These are phyloP conservation scores for Botryotinia calthae DNA, from an alignment of 2,329 filamentous ascomycete genomes.

Conservation along the genomic window DNA sequence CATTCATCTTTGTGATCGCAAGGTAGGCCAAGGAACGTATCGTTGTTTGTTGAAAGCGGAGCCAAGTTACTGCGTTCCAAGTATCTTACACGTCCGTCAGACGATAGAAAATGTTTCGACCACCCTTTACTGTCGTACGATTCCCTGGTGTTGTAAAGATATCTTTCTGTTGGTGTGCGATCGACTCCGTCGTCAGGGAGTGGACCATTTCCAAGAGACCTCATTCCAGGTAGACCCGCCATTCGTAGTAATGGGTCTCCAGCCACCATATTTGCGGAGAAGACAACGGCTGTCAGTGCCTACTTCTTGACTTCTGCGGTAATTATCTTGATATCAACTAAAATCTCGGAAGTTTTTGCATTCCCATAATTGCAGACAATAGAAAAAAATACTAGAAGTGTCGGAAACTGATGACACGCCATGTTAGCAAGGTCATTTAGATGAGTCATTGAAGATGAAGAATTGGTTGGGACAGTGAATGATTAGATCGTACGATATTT, in stretches of 20 bases:
- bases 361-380: no score
- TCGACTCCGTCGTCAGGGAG: neutral
- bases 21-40: neutral
- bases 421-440: no score
- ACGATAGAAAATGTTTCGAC: neutral
- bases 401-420: no score
- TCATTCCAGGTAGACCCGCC: no score
- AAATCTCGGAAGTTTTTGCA: no score
- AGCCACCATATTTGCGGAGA: no score
- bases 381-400: no score
- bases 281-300: no score
- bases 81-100: neutral
- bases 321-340: no score
- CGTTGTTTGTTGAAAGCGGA: neutral
- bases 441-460: no score
- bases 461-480: neutral
- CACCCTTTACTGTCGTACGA: neutral
- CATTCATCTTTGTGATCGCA: neutral
- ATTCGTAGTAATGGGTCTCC: no score
- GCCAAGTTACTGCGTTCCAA: neutral
- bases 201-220: neutral
- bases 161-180: neutral
- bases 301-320: no score
- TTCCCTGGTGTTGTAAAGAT: neutral
- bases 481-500: neutral